Conservation (phyloP, 257 asterid species). For the Penstemon newberryi region DNA sequence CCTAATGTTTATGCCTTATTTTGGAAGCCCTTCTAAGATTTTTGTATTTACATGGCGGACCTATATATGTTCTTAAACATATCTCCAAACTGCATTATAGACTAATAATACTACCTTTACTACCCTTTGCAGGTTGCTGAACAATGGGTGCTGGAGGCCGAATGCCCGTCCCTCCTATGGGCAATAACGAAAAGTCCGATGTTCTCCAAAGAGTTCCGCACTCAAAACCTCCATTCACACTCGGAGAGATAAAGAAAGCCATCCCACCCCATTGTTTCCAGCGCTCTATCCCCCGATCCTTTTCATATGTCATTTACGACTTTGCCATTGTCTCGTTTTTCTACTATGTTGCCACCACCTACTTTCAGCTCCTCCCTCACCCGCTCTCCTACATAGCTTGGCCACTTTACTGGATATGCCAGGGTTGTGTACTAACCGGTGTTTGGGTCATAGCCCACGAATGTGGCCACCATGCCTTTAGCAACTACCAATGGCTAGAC, state of each 20-base stretch:
- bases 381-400: slow-evolving; percentile 60
- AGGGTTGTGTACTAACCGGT: slow-evolving; percentile 73
- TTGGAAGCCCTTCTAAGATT: not conserved
- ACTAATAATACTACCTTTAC: not conserved
- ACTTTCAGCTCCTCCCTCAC: slow-evolving; percentile 56
- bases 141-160: slow-evolving; percentile 91
- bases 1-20: not conserved
- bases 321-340: slow-evolving; percentile 52
- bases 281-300: slow-evolving; percentile 76
- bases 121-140: slow-evolving; percentile 43
- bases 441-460: slow-evolving; percentile 61
- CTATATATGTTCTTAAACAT: not conserved
- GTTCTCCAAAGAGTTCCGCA: slow-evolving; percentile 57
- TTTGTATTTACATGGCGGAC: not conserved
- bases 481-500: slow-evolving; percentile 22
- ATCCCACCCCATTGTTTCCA: slow-evolving; percentile 87
- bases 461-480: slow-evolving; percentile 25
- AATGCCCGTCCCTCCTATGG: slow-evolving; percentile 57
- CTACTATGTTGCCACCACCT: slow-evolving; percentile 64
- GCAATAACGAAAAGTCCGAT: slow-evolving; percentile 43
- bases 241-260: slow-evolving; percentile 75
- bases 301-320: slow-evolving; percentile 67
- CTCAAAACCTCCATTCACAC: slow-evolving; percentile 71
- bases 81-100: not conserved
- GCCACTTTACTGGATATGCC: slow-evolving; percentile 66